Percentiles rank a stretch among this genome's conserved stretches.
These are phyloP conservation scores for Cyclanthera cordifolia DNA, from an alignment of 306 rosid species.

Conservation along the genomic window DNA sequence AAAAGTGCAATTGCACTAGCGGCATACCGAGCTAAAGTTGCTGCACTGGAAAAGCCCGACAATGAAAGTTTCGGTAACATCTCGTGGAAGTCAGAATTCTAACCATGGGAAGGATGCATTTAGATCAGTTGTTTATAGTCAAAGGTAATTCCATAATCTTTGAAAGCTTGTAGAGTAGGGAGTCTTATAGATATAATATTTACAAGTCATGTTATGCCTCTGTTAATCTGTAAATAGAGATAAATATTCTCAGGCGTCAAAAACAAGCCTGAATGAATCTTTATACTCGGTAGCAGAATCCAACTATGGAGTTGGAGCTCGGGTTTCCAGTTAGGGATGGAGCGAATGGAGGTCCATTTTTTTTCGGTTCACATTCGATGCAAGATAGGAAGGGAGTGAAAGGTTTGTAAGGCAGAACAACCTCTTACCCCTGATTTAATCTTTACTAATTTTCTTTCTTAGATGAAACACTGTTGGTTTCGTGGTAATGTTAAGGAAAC, in stretches of 20 bases:
- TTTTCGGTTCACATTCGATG: constrained; percentile 64
- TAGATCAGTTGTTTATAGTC: constrained; percentile 75
- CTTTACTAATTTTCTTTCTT: constrained; percentile 6
- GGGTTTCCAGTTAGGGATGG: constrained; percentile 64
- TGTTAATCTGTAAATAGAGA: constrained; percentile 89
- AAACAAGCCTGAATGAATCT: constrained; percentile 48
- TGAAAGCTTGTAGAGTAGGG: constrained; percentile 46
- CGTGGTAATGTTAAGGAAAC: constrained; percentile 5
- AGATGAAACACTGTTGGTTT: background rate
- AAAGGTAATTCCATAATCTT: constrained; percentile 48
- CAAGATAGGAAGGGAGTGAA: constrained; percentile 37
- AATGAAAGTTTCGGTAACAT: constrained; percentile 40
- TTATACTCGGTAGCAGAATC: constrained; percentile 84
- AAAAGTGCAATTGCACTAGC: constrained; percentile 38
- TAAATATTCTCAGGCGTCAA: constrained; percentile 56
- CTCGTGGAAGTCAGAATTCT: constrained; percentile 77
- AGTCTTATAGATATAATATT: constrained; percentile 22
- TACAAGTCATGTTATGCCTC: background rate
- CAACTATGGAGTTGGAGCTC: constrained; percentile 89
- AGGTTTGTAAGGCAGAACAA: constrained; percentile 30
- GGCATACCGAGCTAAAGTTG: constrained; percentile 60
- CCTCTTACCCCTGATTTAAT: constrained; percentile 32
- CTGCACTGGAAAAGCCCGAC: constrained; percentile 59
- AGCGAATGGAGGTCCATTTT: constrained; percentile 81
- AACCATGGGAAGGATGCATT: constrained; percentile 27